Evolutionary conservation across 495 filamentous ascomycete species (phyloP), one percentile per base, ranked within the genome.

Genomic region (Chlorociboria aeruginascens): DNA sequence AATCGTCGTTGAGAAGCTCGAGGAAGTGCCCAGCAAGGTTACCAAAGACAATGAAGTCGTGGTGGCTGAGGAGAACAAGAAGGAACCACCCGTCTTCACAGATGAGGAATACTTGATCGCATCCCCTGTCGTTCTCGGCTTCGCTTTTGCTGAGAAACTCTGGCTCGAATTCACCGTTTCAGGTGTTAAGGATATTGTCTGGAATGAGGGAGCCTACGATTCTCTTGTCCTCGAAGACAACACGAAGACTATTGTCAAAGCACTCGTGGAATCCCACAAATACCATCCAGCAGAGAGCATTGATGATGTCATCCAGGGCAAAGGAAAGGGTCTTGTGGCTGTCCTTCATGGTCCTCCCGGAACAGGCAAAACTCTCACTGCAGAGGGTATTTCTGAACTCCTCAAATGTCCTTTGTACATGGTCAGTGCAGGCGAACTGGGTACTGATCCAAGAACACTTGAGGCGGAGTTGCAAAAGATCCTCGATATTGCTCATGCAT

Each of bases 111-210:
- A 92, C 20, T 73, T 94, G 11, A 84, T 92, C 34, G 80, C 86
- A n/a, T 87, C 81, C n/a, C 87, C 89, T 0, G 84, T 94, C 4
- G 84, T 92, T 0, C 72, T 92, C n/a, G 89, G 89, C n/a, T 95
- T 93, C 56, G 79, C 86, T 8, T 95, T 95, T 61, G 77, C 73
- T 17, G 86, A 94, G 62, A 95, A 94, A 68, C 67, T 87, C 1
- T 96, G 89, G 89, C 75, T 95, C 0, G 86, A 95, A 63, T 93
- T 95, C 56, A 82, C 79, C 16, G 79, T 96, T 40, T 86, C 82
- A 0, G 82, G 84, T 10, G 76, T 96, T 58, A 80, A 79, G 49
- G 84, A 89, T 17, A 90, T 89, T 53, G 69, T 77, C 32, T 93
- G 83, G 83, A 85, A 92, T 57, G 79, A 82, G 37, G 71, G 76